Percentiles rank a stretch among this genome's conserved stretches.
These are phyloP conservation scores for Rubus parviflorus DNA, from an alignment of 306 rosid genomes.

Conservation along the genomic window DNA sequence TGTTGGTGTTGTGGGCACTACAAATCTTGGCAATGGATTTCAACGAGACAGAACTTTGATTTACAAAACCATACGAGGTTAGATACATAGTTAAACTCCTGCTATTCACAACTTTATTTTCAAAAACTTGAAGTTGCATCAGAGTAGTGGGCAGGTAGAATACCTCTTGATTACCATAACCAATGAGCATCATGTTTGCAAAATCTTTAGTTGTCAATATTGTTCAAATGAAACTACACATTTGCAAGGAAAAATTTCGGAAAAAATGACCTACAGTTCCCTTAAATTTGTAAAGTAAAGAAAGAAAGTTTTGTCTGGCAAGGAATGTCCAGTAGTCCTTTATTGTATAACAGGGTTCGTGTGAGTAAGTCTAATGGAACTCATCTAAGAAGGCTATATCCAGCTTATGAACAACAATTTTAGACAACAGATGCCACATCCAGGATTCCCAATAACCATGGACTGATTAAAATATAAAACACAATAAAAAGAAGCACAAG, in stretches of 20 bases:
- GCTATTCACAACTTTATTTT: neutral
- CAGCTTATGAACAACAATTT: neutral
- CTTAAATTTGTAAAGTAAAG: neutral
- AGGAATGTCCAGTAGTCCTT: neutral
- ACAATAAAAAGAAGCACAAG: neutral
- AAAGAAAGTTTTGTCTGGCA: neutral
- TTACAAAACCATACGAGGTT: neutral
- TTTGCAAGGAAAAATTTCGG: neutral
- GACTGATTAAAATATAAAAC: neutral
- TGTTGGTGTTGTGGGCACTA: slow-evolving; percentile 1
- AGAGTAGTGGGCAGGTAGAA: neutral
- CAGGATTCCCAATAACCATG: neutral
- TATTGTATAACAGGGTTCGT: neutral
- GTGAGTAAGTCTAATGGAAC: neutral
- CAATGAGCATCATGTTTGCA: neutral
- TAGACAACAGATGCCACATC: neutral
- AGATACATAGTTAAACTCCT: neutral
- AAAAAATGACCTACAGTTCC: neutral
- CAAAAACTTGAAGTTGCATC: neutral
- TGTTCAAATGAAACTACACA: neutral
- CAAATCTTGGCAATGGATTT: neutral
- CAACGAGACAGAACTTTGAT: neutral
- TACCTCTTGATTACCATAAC: neutral
- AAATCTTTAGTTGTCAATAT: neutral
- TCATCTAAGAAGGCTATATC: neutral